Base-by-base conservation (phyloP, 2,329 filamentous ascomycete genomes). In the Fonsecaea erecta region DNA sequence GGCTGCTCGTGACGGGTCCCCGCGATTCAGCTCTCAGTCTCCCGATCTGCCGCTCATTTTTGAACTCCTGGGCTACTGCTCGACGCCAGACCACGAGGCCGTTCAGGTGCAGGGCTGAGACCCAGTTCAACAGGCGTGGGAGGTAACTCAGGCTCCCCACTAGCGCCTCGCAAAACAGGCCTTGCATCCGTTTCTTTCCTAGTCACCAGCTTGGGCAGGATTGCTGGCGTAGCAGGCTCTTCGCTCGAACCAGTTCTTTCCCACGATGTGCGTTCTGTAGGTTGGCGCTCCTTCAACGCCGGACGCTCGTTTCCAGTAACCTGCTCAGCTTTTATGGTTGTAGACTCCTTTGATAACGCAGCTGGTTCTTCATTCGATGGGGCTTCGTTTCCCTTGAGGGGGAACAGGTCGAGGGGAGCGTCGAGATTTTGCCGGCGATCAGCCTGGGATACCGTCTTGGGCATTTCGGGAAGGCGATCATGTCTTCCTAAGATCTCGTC, bases 51-150 rank as follows among this genome's bases (percentile, higher is more conserved):
- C 66, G 16, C 67, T 67, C 51, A 57, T 62, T 24, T 61, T 62
- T 16, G 69, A 70, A 14, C 56, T 46, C 52, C 68, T 59, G 1
- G 69, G 46, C 70, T 72, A 58, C 71, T 73, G 43, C 69, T 70
- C 11, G 61, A 66, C 14, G 67, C 61, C 26, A 72, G 30, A 18
- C 71, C 71, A 60, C 70, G 65, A 16, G 71, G 71, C 40, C 61
- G 64, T 7, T 70, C 68, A 6, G 68, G 70, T 24, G 46, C 53
- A 16, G 64, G 7, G 28, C 37, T 64, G 7, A 68, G 52, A 40
- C 71, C 71, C 21, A 73, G 62, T 28, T 71, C 60, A 12, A 70
- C 69, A 16, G 71, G 70, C 14, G 71, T 73, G 5, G 71, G 71
- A 14, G 71, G 71, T 24, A 73, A 46, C 18, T 71, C 69, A 9